Evolutionary conservation across 305 asterid genomes (phyloP).

Genomic region (Fraxinus greggii): DNA sequence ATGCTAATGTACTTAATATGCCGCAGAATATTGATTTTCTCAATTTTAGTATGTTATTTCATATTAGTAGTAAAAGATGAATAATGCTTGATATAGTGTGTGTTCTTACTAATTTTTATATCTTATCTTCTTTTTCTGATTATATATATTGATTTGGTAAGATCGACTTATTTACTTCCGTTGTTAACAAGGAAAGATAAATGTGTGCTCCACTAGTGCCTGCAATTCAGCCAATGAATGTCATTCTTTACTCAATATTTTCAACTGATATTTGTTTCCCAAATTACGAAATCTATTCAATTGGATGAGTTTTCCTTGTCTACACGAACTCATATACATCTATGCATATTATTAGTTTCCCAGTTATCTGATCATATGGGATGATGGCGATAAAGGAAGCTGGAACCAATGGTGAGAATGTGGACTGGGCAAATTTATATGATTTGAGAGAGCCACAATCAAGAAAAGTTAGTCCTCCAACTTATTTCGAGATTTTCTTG

Average conservation of each 20-base stretch:
- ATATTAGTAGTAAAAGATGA: neutral
- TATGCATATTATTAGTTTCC: neutral
- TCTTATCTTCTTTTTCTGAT: neutral
- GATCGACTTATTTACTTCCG: neutral
- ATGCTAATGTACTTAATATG: neutral
- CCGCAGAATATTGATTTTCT: neutral
- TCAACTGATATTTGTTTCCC: neutral
- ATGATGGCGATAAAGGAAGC: constrained; percentile 58
- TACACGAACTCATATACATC: neutral
- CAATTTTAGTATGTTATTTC: neutral
- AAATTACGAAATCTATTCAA: neutral
- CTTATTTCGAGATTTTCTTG: constrained; percentile 46
- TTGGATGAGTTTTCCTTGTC: neutral
- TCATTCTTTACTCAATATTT: neutral
- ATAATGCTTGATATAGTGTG: neutral
- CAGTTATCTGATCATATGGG: constrained; percentile 9
- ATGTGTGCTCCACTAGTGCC: neutral
- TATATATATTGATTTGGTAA: neutral
- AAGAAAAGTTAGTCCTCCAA: constrained; percentile 46
- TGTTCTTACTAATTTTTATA: neutral
- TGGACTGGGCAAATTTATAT: constrained; percentile 81
- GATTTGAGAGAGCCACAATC: constrained; percentile 69
- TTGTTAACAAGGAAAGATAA: neutral
- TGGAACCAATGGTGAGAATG: constrained; percentile 58
- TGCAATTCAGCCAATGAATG: neutral